Evolutionary conservation across 2,329 filamentous ascomycete genomes (phyloP).

Genomic region (Hypocreales sp.): DNA sequence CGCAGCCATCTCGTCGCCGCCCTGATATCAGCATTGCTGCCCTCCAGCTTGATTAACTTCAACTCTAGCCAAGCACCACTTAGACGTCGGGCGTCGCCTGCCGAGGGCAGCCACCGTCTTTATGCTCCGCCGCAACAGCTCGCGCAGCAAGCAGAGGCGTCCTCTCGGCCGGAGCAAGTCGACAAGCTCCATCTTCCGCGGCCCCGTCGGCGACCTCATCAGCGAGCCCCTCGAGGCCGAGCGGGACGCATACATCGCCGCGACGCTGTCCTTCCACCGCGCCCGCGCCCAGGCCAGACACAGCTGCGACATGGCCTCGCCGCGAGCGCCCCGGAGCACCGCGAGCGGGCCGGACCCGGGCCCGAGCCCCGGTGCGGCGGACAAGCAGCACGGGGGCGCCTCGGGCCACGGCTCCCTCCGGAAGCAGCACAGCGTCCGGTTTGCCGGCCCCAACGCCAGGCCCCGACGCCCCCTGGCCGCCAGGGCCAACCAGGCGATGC

Average conservation of each 20-base stretch:
- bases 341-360: conserved; percentile 5
- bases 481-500: conserved; percentile 8
- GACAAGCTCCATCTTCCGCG: conserved; percentile 24
- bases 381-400: conserved; percentile 7
- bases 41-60: conserved; percentile 1
- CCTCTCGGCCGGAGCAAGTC: conserved; percentile 37
- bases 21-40: too few species aligned
- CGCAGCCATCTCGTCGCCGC: too few species aligned
- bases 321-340: conserved; percentile 1
- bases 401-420: conserved; percentile 10
- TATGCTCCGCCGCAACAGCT: conserved; percentile 37
- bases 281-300: conserved; percentile 29
- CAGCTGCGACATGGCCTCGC: conserved; percentile 4
- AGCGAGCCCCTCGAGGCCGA: conserved; percentile 32
- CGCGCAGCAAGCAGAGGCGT: conserved; percentile 22
- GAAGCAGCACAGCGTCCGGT: conserved; percentile 41
- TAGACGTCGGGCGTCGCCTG: too few species aligned
- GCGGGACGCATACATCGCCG: conserved; percentile 47
- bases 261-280: conserved; percentile 41
- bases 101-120: too few species aligned
- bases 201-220: conserved; percentile 25
- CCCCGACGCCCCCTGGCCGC: conserved; percentile 13
- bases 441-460: conserved; percentile 20
- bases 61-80: conserved; percentile 1
- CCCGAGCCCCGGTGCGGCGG: conserved; percentile 5